These are phyloP conservation scores for Juncus inflexus DNA, from an alignment of 176 grass and related monocot species.

Conservation along the genomic window DNA sequence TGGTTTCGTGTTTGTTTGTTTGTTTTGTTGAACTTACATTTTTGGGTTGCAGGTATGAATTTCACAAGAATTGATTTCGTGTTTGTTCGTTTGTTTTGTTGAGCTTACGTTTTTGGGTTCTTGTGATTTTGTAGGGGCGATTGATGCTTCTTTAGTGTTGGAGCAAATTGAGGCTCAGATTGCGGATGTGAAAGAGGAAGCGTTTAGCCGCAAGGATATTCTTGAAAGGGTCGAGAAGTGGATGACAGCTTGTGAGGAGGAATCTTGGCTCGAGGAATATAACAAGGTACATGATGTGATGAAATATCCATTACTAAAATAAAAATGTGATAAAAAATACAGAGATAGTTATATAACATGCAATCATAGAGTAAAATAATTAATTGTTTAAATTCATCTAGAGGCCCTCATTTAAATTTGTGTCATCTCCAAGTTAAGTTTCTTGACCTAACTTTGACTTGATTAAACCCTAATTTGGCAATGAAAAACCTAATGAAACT, in stretches of 20 bases:
- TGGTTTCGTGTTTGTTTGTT: neutral
- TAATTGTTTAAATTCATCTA: too few relatives aligned
- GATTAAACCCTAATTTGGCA: too few relatives aligned
- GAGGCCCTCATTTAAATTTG: neutral
- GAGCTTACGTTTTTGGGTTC: neutral
- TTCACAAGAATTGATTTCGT: neutral
- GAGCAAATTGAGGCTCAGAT: slow-evolving; percentile 63
- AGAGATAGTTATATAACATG: too few relatives aligned
- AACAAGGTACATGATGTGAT: slow-evolving; percentile 41
- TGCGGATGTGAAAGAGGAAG: slow-evolving; percentile 59
- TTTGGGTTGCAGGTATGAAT: slow-evolving; percentile 35
- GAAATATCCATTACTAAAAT: neutral
- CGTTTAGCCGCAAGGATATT: slow-evolving; percentile 71
- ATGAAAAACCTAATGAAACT: too few relatives aligned
- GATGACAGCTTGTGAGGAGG: slow-evolving; percentile 55
- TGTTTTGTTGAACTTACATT: neutral
- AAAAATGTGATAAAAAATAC: too few relatives aligned
- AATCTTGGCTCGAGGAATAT: slow-evolving; percentile 79
- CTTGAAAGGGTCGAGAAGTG: slow-evolving; percentile 72
- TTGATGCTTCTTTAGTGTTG: slow-evolving; percentile 56
- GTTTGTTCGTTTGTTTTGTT: neutral
- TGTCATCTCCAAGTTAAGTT: neutral
- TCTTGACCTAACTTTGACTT: neutral
- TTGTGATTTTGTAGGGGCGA: slow-evolving; percentile 42
- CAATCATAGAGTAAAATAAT: too few relatives aligned